These are phyloP conservation scores for Lignosus rhinocerotis DNA, from an alignment of 1,284 basidiomycete species.

Conservation along the genomic window DNA sequence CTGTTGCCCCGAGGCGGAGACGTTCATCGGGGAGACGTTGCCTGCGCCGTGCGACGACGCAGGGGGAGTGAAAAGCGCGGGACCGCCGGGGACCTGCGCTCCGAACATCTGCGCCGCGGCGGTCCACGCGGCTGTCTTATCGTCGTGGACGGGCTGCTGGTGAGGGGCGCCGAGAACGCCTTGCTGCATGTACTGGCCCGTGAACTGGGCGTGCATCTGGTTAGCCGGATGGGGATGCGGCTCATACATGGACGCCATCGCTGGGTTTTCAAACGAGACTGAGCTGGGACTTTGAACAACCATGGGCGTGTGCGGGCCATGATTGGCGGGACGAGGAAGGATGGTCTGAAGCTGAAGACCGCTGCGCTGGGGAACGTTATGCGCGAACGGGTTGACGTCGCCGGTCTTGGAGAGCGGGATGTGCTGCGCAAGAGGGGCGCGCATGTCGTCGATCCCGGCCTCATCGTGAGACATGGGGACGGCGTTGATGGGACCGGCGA, in stretches of 20 bases:
- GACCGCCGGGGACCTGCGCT: constrained; percentile 30
- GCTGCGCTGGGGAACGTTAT: constrained; percentile 26
- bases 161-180: constrained; percentile 14
- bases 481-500: constrained; percentile 1
- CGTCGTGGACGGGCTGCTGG: constrained; percentile 16
- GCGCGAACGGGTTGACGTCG: constrained; percentile 33
- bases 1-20: constrained; percentile 25
- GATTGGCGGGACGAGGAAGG: constrained; percentile 29
- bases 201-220: constrained; percentile 24
- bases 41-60: constrained; percentile 31
- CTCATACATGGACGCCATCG: constrained; percentile 37
- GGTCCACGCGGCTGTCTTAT: constrained; percentile 25
- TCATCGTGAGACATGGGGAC: constrained; percentile 13
- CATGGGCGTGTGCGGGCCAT: constrained; percentile 31
- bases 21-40: constrained; percentile 21
- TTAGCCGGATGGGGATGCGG: constrained; percentile 23
- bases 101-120: constrained; percentile 32
- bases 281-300: constrained; percentile 34
- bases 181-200: constrained; percentile 28
- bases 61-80: constrained; percentile 39
- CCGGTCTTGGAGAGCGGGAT: constrained; percentile 20
- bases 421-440: constrained; percentile 23
- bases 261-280: constrained; percentile 39
- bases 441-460: constrained; percentile 27
- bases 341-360: constrained; percentile 34